phyloP scores from a whole-genome alignment of 345 rosid genomes.

The Theobroma cacao region DNA sequence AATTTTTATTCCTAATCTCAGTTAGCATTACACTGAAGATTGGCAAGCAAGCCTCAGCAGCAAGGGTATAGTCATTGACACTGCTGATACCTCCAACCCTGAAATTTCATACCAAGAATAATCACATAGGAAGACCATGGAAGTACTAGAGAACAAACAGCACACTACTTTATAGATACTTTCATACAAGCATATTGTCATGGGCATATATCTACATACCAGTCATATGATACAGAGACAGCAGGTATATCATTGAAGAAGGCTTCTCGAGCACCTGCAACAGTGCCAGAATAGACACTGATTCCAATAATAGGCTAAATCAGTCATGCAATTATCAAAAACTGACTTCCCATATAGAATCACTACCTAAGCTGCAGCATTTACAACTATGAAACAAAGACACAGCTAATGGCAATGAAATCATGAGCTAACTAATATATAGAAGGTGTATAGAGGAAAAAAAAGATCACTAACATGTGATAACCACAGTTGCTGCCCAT shows the following conservation, averaged over 20 bases:
- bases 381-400: not conserved
- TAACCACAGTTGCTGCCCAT: constrained; percentile 93
- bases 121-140: not conserved
- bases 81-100: constrained; percentile 73
- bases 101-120: constrained; percentile 13
- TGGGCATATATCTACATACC: constrained; percentile 40
- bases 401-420: not conserved
- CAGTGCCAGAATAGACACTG: constrained; percentile 95
- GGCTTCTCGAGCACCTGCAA: constrained; percentile 96
- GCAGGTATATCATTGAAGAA: constrained; percentile 76
- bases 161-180: not conserved
- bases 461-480: constrained; percentile 52
- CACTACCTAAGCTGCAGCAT: not conserved
- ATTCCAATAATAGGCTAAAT: constrained; percentile 16
- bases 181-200: not conserved
- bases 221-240: constrained; percentile 74
- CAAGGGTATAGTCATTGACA: constrained; percentile 51
- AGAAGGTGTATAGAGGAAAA: not conserved
- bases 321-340: not conserved
- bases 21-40: constrained; percentile 49
- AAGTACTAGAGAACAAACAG: not conserved
- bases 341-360: not conserved
- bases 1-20: constrained; percentile 57
- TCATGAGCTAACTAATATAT: not conserved
- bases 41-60: constrained; percentile 89